Evolutionary conservation across 495 filamentous ascomycete species (phyloP).

Genomic region (Penicillium silybi): DNA sequence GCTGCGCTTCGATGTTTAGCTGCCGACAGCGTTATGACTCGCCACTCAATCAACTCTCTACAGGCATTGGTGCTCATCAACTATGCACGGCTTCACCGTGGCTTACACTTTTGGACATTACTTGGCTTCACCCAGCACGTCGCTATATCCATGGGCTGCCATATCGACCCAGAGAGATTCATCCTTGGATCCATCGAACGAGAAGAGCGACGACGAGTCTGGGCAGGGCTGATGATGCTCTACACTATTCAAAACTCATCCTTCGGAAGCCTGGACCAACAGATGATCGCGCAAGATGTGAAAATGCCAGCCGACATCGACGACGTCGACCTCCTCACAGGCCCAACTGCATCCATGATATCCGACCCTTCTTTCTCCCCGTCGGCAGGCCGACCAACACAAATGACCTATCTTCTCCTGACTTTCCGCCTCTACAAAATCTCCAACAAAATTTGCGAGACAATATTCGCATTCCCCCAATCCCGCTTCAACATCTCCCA

Average conservation of each 20-base stretch:
- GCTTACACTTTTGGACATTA: conserved; percentile 39
- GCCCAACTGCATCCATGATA: conserved; percentile 8
- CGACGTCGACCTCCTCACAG: conserved; percentile 41
- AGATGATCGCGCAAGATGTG: conserved; percentile 29
- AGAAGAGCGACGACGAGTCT: conserved; percentile 44
- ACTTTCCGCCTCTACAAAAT: conserved; percentile 40
- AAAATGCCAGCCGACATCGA: conserved; percentile 42
- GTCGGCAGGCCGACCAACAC: conserved; percentile 32
- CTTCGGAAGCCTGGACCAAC: conserved; percentile 29
- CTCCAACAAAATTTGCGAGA: conserved; percentile 39
- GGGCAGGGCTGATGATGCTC: conserved; percentile 44
- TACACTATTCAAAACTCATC: conserved; percentile 41
- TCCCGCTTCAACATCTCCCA: conserved; percentile 25
- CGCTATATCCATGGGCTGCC: conserved; percentile 45
- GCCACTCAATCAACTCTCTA: conserved; percentile 44
- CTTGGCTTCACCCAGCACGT: conserved; percentile 46
- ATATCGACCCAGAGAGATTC: conserved; percentile 44
- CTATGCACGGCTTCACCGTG: conserved; percentile 41
- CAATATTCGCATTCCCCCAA: conserved; percentile 32
- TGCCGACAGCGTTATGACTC: conserved; percentile 40
- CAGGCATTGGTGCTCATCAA: conserved; percentile 44
- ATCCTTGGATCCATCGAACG: conserved; percentile 39
- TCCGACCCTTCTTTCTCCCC: conserved; percentile 19
- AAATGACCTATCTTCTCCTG: conserved; percentile 47
- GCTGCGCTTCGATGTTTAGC: conserved; percentile 43